Conservation (phyloP, 768 basidiomycete genomes). For the Lactarius hatsudake region DNA sequence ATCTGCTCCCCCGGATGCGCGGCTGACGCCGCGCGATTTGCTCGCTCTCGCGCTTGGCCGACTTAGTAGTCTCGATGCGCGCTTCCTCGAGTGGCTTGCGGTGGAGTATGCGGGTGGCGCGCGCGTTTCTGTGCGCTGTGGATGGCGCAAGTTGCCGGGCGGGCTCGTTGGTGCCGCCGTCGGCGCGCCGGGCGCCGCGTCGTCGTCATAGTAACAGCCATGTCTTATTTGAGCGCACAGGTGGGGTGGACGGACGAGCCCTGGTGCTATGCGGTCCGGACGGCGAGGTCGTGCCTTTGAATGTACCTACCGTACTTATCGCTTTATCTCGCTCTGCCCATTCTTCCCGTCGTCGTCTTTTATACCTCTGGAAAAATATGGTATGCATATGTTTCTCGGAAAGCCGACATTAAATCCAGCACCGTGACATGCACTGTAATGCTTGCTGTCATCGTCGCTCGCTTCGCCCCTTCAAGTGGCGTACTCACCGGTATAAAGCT, state of each 20-base stretch:
- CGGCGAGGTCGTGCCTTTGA: no score
- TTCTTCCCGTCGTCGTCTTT: no score
- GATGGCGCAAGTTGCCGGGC: slow-evolving; percentile 48
- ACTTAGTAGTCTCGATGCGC: slow-evolving; percentile 63
- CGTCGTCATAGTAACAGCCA: not conserved
- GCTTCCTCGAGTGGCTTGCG: slow-evolving; percentile 74
- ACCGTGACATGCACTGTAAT: not conserved
- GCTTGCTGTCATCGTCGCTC: not conserved
- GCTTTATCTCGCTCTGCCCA: no score
- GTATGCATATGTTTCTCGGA: no score
- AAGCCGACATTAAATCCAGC: no score
- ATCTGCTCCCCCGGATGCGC: not conserved
- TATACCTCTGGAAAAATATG: no score
- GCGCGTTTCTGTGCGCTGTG: slow-evolving; percentile 40
- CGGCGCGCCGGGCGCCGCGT: not conserved
- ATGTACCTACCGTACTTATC: not conserved
- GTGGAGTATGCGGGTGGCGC: slow-evolving; percentile 53
- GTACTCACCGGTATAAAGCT: not conserved
- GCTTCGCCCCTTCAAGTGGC: not conserved
- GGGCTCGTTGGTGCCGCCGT: slow-evolving; percentile 45
- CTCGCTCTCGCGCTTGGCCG: slow-evolving; percentile 72
- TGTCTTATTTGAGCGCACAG: no score
- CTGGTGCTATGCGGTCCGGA: no score
- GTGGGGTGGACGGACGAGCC: no score
- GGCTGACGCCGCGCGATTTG: slow-evolving; percentile 30